phyloP scores from a whole-genome alignment of 129 eudicot genomes.

The Saposhnikovia divaricata region DNA sequence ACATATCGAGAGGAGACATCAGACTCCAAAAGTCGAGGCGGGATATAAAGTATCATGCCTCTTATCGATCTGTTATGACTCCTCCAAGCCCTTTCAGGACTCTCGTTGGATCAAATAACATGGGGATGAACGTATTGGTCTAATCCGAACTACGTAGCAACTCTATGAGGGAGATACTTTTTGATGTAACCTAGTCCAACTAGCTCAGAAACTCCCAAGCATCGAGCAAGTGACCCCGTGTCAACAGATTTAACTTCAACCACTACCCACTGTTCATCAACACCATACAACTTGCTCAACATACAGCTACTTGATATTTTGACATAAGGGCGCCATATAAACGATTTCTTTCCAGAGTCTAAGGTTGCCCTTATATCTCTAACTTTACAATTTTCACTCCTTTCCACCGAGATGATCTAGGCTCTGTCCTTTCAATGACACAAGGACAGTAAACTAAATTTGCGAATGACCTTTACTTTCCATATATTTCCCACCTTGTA shows the following conservation, averaged over 20 bases:
- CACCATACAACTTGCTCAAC: background rate
- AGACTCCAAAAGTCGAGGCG: constrained; percentile 19
- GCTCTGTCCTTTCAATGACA: too few species aligned
- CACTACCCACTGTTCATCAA: background rate
- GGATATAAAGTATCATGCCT: background rate
- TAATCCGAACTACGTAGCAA: background rate
- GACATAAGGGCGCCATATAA: background rate
- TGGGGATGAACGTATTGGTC: background rate
- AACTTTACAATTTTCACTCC: too few species aligned
- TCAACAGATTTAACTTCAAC: background rate
- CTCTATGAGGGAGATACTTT: background rate
- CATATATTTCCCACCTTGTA: too few species aligned
- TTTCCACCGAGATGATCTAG: too few species aligned
- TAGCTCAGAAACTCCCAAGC: background rate
- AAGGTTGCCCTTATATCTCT: background rate
- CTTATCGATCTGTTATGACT: background rate
- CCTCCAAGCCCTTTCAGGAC: background rate
- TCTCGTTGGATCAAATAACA: background rate
- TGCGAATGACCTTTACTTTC: too few species aligned
- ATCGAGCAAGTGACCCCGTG: background rate
- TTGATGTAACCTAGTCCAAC: background rate
- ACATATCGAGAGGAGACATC: constrained; percentile 28
- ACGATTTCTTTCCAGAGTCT: background rate
- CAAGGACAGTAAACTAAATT: too few species aligned
- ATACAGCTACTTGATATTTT: background rate